Evolutionary conservation across 2,329 filamentous ascomycete species (phyloP).

Genomic region (Drechslerella dactyloides): DNA sequence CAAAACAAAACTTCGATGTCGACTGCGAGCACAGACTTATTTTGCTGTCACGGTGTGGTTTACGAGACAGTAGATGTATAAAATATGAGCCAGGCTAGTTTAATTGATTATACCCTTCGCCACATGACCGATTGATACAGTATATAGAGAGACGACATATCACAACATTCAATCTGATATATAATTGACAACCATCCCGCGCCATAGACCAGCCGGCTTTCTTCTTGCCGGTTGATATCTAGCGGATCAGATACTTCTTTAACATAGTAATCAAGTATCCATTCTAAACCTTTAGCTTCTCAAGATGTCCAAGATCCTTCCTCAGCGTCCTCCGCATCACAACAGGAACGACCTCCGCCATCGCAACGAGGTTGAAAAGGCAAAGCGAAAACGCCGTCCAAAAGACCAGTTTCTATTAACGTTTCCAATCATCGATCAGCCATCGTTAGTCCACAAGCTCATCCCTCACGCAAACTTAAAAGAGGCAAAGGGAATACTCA

Average conservation of each 20-base stretch:
- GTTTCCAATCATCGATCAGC: neutral
- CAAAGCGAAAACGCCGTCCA: conserved; percentile 29
- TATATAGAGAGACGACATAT: no score
- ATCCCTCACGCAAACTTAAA: neutral
- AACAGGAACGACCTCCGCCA: conserved; percentile 20
- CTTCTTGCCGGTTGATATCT: neutral
- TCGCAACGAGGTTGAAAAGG: conserved; percentile 21
- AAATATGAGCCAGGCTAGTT: neutral
- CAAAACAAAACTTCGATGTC: neutral
- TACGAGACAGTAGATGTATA: no score
- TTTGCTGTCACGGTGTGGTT: neutral
- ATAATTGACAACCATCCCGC: neutral
- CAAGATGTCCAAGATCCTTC: conserved; percentile 33
- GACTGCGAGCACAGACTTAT: neutral
- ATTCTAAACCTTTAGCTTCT: conserved; percentile 41
- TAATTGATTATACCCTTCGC: no score
- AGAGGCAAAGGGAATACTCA: conserved; percentile 9
- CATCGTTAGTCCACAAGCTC: neutral
- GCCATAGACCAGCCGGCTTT: neutral
- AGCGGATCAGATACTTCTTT: neutral
- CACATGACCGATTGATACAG: no score
- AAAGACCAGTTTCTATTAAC: conserved; percentile 24
- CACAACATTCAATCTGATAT: no score
- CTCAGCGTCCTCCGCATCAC: conserved; percentile 23
- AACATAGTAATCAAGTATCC: no score